Evolutionary conservation across 371 early-diverging fungal genomes (phyloP), one percentile per base, ranked within the genome.

Genomic region (Syncephalastrum contaminatum): DNA sequence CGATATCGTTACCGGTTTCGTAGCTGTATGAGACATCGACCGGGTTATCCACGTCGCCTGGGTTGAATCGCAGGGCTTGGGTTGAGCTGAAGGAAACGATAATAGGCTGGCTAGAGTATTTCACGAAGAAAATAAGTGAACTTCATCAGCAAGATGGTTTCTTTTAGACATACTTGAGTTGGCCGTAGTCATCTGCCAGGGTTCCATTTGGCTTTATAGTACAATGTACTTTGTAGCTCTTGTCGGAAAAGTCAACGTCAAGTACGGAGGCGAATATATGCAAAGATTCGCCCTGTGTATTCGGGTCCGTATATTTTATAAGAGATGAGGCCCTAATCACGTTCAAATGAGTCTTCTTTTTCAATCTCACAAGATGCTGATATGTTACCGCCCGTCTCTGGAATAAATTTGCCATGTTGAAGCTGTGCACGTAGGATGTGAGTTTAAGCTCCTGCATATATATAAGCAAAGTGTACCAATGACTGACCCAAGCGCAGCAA

Each of bases 351-450:
- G 41, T 21, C 22, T 16, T 52, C 25, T 12, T 25, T 50, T 52
- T 51, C 5, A 8, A 0, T 30, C 10, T 30, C 2, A 10, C 36
- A 30, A 8, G 14, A 13, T 22, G 42, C 30, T 10, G 10, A 30
- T 10, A 8, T 30, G 8, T 51, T 66, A 70, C 70, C 66, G 61
- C 48, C 68, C 68, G 22, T 72, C 72, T 49, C 59, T 65, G 14
- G 62, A 57, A 53, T 71, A 71, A 10, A 71, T 40, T 47, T 63
- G 65, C 72, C 72, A 71, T 12, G 68, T 67, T 27, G 72, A 68
- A 14, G 64, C 72, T 72, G 22, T 5, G 18, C 10, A 4, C 22
- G 30, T 24, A 16, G 18, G 43, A 43, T 22, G 18, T 36, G 41
- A 8, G 7, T 14, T 20, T 19, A 14, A 4, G 39, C 16, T 6